Evolutionary conservation across 108 stramenopile genomes (phyloP).

Genomic region (Fistulifera pelliculosa): DNA sequence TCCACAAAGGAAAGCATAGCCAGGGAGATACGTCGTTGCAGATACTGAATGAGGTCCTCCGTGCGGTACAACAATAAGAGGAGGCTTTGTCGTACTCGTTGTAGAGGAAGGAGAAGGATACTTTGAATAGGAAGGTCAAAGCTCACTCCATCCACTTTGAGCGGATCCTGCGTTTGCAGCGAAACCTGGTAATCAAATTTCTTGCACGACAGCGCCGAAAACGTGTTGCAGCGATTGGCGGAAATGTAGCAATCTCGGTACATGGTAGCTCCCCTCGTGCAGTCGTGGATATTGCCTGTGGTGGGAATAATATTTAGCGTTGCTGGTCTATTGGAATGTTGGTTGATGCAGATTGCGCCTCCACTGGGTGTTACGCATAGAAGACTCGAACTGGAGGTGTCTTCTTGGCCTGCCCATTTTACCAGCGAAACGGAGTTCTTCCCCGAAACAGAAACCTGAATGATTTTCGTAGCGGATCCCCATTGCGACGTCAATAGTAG

Average conservation of each 20-base stretch:
- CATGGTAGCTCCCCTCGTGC: too few relatives aligned
- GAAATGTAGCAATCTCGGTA: too few relatives aligned
- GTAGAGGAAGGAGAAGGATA: slow-evolving; percentile 49
- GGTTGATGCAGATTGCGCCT: slow-evolving; percentile 32
- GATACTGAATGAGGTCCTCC: slow-evolving; percentile 68
- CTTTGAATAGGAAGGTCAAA: slow-evolving; percentile 34
- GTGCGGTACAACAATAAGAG: slow-evolving; percentile 69
- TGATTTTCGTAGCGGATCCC: slow-evolving; percentile 39
- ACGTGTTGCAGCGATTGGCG: too few relatives aligned
- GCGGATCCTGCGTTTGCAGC: too few relatives aligned
- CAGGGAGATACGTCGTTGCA: slow-evolving; percentile 45
- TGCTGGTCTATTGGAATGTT: slow-evolving; percentile 31
- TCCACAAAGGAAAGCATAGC: slow-evolving; percentile 50
- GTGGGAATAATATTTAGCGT: slow-evolving; percentile 30
- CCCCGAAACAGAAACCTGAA: slow-evolving; percentile 22
- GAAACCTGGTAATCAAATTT: too few relatives aligned
- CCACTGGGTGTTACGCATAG: slow-evolving; percentile 34
- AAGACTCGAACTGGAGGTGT: slow-evolving; percentile 26
- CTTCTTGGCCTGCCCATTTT: too few relatives aligned
- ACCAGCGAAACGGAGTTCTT: not conserved
- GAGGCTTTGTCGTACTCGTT: slow-evolving; percentile 25
- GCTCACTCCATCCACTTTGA: too few relatives aligned
- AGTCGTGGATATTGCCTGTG: not conserved
- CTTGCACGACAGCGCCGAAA: too few relatives aligned
- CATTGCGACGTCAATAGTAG: slow-evolving; percentile 46